These are phyloP conservation scores for Paramecium pentaurelia DNA, from an alignment of 73 alveolate species.

Conservation along the genomic window DNA sequence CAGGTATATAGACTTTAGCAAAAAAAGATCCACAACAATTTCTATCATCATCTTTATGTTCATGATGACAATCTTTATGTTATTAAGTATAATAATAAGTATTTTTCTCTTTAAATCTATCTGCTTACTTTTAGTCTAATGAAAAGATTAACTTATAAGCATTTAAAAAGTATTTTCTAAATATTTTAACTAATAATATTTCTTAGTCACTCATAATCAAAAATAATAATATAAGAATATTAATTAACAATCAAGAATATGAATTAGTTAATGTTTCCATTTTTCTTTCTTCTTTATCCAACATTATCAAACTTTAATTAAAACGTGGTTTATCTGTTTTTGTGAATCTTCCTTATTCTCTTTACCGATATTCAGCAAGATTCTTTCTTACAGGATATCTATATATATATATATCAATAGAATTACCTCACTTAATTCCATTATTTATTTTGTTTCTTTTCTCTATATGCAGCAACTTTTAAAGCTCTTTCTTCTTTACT, in stretches of 20 bases:
- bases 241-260: not conserved
- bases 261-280: slow-evolving; percentile 2
- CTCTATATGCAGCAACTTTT: not conserved
- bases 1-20: slow-evolving; percentile 58
- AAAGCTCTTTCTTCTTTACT: not conserved
- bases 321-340: slow-evolving; percentile 26
- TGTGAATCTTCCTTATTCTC: slow-evolving; percentile 33
- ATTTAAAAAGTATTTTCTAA: slow-evolving; percentile 45
- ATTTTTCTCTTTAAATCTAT: slow-evolving; percentile 38
- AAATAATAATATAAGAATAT: not conserved
- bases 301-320: not conserved
- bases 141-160: slow-evolving; percentile 34
- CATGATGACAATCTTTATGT: slow-evolving; percentile 33
- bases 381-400: slow-evolving; percentile 18
- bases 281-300: slow-evolving; percentile 21
- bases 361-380: not conserved
- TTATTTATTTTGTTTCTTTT: not conserved
- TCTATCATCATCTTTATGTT: slow-evolving; percentile 1
- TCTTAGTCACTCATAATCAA: not conserved
- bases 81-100: slow-evolving; percentile 40
- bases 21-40: slow-evolving; percentile 51
- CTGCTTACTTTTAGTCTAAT: slow-evolving; percentile 58
- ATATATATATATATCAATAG: not conserved
- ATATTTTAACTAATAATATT: not conserved
- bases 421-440: slow-evolving; percentile 25